Evolutionary conservation across 1,139 yeast genomes (phyloP).

Genomic region (Blastobotrys aristatus): DNA sequence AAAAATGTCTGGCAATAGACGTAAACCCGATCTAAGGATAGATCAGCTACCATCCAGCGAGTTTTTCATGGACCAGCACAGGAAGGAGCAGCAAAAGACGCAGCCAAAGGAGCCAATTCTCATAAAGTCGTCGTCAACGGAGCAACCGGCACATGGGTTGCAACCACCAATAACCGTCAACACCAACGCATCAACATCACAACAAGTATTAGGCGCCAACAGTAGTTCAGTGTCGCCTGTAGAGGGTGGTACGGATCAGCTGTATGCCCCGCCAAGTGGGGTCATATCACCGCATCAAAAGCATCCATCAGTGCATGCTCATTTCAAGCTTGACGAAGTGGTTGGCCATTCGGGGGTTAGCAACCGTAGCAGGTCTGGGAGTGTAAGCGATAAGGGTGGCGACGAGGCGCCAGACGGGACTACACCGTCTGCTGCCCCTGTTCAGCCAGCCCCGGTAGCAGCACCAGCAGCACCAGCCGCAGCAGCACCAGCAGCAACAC

Average conservation of each 20-base stretch:
- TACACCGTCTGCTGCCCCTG: neutral
- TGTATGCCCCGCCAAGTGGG: neutral
- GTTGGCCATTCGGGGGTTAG: conserved; percentile 46
- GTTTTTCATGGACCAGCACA: conserved; percentile 8
- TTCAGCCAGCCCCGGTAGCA: neutral
- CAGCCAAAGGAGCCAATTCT: conserved; percentile 3
- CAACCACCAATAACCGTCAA: neutral
- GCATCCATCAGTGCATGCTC: conserved; percentile 56
- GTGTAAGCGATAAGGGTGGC: neutral
- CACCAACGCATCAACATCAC: neutral
- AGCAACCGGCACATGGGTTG: neutral
- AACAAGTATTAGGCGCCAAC: too few species aligned
- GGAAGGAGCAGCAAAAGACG: conserved; percentile 3
- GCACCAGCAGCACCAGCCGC: conserved; percentile 1
- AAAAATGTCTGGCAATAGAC: conserved; percentile 3
- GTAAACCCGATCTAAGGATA: conserved; percentile 13
- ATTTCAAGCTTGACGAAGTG: conserved; percentile 70
- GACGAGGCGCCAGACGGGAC: neutral
- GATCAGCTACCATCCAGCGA: conserved; percentile 11
- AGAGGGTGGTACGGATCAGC: neutral
- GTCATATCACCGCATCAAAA: conserved; percentile 3
- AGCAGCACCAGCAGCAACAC: neutral
- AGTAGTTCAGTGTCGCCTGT: too few species aligned
- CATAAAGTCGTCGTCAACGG: neutral
- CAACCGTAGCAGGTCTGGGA: conserved; percentile 18